phyloP scores from a whole-genome alignment of 2,329 filamentous ascomycete species.

The Parascedosporium putredinis region DNA sequence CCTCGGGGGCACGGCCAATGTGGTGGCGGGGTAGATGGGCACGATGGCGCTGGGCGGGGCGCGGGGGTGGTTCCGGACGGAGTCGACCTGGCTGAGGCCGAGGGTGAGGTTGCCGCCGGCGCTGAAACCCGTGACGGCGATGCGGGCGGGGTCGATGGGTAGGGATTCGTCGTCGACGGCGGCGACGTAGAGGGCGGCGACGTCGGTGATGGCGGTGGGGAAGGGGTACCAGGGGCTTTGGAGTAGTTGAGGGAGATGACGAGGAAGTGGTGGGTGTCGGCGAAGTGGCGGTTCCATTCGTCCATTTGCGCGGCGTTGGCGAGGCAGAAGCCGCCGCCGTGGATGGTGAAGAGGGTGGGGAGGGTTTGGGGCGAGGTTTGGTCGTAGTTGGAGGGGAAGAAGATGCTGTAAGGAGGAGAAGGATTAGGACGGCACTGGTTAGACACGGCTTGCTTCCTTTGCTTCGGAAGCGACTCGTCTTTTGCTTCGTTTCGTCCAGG shows the following conservation, averaged over 20 bases:
- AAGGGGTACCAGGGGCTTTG: conserved; percentile 35
- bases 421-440: too few relatives aligned
- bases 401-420: conserved; percentile 19
- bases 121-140: conserved; percentile 37
- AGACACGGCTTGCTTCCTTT: too few relatives aligned
- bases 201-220: conserved; percentile 32
- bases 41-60: conserved; percentile 23
- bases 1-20: conserved; percentile 20
- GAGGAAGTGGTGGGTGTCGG: conserved; percentile 27
- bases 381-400: conserved; percentile 27
- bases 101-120: conserved; percentile 40
- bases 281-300: conserved; percentile 32
- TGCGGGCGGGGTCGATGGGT: conserved; percentile 30
- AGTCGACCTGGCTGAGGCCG: conserved; percentile 26
- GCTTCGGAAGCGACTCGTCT: too few relatives aligned
- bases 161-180: conserved; percentile 32
- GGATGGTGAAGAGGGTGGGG: conserved; percentile 37
- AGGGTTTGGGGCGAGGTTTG: conserved; percentile 18
- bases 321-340: conserved; percentile 40
- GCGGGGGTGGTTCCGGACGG: conserved; percentile 18
- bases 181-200: conserved; percentile 30
- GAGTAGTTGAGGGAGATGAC: conserved; percentile 39
- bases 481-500: too few relatives aligned
- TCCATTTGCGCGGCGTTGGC: conserved; percentile 33
- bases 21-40: conserved; percentile 30